Evolutionary conservation across 2,329 filamentous ascomycete species (phyloP), one percentile per base, ranked within the genome.

Genomic region (Triangularia verruculosa): DNA sequence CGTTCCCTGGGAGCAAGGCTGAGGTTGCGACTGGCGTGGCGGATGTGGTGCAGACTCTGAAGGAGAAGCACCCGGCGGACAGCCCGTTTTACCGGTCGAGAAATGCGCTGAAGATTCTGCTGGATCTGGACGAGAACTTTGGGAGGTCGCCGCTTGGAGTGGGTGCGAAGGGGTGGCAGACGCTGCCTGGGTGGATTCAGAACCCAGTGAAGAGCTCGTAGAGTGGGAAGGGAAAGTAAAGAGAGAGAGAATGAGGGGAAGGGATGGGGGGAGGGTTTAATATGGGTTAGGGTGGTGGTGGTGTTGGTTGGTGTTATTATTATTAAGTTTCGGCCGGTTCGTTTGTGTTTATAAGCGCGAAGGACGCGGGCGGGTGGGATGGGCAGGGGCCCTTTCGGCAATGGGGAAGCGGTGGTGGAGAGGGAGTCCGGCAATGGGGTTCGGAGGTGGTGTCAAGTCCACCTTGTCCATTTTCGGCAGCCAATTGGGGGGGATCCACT

Each of bases 61-160:
- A 83, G 68, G 86, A 88, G 70, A 88, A 87, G 66, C 87, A 76
- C 59, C 76, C 80, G n/a, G n/a, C n/a, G 66, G 77, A 79, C 24
- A 83, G 78, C 66, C 83, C 84, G 15, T 82, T 83, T 67, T 78
- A 78, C 55, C 79, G 83, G 71, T 96, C 91, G 78, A 84, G 93
- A 65, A 98, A 97, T 75, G 94, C 94, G 11, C 83, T 98, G 70
- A 97, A 97, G 84, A 91, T 97, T 71, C 94, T 98, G 71, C 86
- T 97, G 57, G 94, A 98, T 76, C 81, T 98, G 66, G 94, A 98
- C 74, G 89, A 95, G 79, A 91, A 96, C 75, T 97, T 98, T 81
- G 94, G 94, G 66, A 86, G 88, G 70, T 79, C 90, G 65, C 87
- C 85, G 77, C 73, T 91, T 65, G 83, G 83, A 6, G 61, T 66